Evolutionary conservation across 2,329 filamentous ascomycete genomes (phyloP), one percentile per base, ranked within the genome.

Genomic region (Fusarium paranaense): DNA sequence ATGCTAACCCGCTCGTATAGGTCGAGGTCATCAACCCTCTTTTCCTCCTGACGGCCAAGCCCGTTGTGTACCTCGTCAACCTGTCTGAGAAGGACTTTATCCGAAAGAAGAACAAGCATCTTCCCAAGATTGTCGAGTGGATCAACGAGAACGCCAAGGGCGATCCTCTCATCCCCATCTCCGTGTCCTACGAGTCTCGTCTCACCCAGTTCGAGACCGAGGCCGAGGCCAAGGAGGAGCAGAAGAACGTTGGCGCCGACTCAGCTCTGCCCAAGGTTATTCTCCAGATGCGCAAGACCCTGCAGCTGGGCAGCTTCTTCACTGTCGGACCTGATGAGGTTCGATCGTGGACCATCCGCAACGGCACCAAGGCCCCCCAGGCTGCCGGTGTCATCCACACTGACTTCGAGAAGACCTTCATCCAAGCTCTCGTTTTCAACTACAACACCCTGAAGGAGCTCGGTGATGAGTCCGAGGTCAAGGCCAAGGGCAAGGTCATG

Each of bases 381-480:
- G 97, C 97, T 56, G 97, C 97, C 40, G 97, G 97, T 89, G 97
- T 99, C 73, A 99, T 99, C 78, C 97, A 99, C 86, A 94, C 93
- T 76, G 97, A 99, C 83, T 98, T 99, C 77, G 97, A 99, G 85
- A 99, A 99, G 92, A 99, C 97, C 0, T 99, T 99, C 83, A 99
- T 99, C 79, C 97, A 99, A 86, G 93, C 89, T 73, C 90, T 99
- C 74, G 95, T 98, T 33, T 98, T 97, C 87, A 98, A 98, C 87
- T 99, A 91, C 85, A 87, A 82, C 30, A 86, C 89, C 3, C 87
- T 99, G 63, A 95, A 93, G 86, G 97, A 98, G 85, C 87, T 94
- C 58, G 96, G 96, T 62, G 95, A 97, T 75, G 97, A 99, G 87
- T 87, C 91, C 27, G 90, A 93, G 76, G 94, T 98, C 76, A 97